These are phyloP conservation scores for Trebouxia sp. DNA, from an alignment of 139 green algal species.

Conservation along the genomic window DNA sequence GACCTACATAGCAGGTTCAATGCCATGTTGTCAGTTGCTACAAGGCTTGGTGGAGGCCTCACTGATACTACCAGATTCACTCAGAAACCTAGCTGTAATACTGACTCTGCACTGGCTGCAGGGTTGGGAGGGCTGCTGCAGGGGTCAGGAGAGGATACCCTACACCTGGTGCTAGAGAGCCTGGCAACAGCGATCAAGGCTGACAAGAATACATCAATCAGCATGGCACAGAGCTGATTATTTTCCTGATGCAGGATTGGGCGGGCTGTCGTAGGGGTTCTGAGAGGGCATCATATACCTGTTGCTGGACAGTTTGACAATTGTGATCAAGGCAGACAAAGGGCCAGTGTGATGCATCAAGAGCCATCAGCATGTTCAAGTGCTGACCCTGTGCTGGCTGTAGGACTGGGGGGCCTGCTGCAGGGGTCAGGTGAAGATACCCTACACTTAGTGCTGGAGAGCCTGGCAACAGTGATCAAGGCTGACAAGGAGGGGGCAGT, in stretches of 20 bases:
- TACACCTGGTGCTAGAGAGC: slow-evolving; percentile 82
- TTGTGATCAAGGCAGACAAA: slow-evolving; percentile 42
- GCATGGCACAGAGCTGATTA: too few relatives aligned
- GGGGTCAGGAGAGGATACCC: slow-evolving; percentile 51
- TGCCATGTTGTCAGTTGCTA: too few relatives aligned
- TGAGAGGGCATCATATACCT: slow-evolving; percentile 73
- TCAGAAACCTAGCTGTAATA: too few relatives aligned
- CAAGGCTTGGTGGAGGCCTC: too few relatives aligned
- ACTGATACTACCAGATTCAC: too few relatives aligned
- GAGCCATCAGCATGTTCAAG: too few relatives aligned
- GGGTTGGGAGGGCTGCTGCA: slow-evolving; percentile 54
- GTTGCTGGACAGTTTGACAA: slow-evolving; percentile 72
- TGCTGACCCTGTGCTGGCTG: too few relatives aligned
- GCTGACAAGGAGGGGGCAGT: slow-evolving; percentile 32
- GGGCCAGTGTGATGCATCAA: too few relatives aligned
- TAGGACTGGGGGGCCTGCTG: slow-evolving; percentile 54
- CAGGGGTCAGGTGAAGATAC: slow-evolving; percentile 50
- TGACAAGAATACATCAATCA: too few relatives aligned
- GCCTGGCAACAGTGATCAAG: slow-evolving; percentile 50
- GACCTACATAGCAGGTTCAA: too few relatives aligned
- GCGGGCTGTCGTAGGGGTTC: slow-evolving; percentile 43
- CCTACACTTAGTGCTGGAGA: slow-evolving; percentile 81
- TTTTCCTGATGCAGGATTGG: slow-evolving; percentile 38
- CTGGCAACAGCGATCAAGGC: slow-evolving; percentile 49
- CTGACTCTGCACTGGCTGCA: too few relatives aligned